Evolutionary conservation across 805 yeast species (phyloP).

Genomic region (Lipomyces oligophaga): DNA sequence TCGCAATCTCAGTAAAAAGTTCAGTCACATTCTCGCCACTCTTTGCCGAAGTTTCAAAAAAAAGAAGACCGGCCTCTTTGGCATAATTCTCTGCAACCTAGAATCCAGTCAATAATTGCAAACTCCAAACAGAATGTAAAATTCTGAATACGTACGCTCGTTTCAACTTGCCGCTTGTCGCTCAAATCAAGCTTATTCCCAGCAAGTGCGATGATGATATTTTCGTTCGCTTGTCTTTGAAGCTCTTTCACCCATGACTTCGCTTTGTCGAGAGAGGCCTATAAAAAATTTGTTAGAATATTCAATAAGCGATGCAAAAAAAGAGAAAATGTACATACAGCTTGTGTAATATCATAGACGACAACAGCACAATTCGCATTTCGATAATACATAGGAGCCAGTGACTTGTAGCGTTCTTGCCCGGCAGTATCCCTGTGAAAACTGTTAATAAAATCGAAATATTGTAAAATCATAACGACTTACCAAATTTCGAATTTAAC

Average conservation of each 20-base stretch:
- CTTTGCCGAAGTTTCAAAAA: conserved; percentile 66
- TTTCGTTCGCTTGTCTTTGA: conserved; percentile 71
- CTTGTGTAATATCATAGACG: conserved; percentile 75
- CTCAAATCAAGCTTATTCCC: conserved; percentile 81
- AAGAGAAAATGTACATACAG: conserved; percentile 28
- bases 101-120: not conserved
- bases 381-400: conserved; percentile 80
- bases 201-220: conserved; percentile 75
- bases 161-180: conserved; percentile 45
- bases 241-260: conserved; percentile 89
- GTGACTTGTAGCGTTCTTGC: conserved; percentile 77
- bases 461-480: conserved; percentile 4
- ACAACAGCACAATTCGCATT: conserved; percentile 81
- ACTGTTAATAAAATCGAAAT: not conserved
- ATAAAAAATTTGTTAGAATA: conserved; percentile 35
- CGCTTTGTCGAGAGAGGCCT: conserved; percentile 71
- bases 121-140: too few species aligned
- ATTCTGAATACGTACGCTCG: conserved; percentile 33
- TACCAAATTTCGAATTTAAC: conserved; percentile 50
- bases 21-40: conserved; percentile 57
- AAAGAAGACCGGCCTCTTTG: conserved; percentile 49
- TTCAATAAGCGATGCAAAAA: not conserved
- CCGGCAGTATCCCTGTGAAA: conserved; percentile 87
- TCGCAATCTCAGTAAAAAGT: conserved; percentile 47
- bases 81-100: conserved; percentile 49